A percentile compares a stretch with the other conserved stretches of the same genome.
These are phyloP conservation scores for Phytopythium delawarense DNA, from an alignment of 352 stramenopile genomes.

Conservation along the genomic window DNA sequence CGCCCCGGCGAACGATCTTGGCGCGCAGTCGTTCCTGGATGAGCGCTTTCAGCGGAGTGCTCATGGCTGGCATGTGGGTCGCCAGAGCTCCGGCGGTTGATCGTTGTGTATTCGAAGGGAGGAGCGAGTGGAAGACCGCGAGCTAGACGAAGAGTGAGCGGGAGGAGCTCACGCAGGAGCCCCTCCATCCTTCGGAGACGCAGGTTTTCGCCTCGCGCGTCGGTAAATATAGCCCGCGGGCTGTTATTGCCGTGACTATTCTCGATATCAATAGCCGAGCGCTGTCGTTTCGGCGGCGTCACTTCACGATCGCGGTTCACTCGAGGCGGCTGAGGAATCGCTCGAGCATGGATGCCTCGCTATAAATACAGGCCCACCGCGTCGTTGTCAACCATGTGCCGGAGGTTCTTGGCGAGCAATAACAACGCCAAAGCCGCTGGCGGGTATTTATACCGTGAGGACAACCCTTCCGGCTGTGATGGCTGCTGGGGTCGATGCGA, in stretches of 20 bases:
- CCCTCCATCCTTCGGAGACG: neutral
- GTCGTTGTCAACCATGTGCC: neutral
- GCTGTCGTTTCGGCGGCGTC: conserved; percentile 1
- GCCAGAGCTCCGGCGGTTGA: neutral
- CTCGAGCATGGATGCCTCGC: neutral
- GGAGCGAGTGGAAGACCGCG: conserved; percentile 5
- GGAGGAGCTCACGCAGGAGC: too few species aligned
- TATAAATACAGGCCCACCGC: neutral
- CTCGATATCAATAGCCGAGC: neutral
- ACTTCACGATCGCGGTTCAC: neutral
- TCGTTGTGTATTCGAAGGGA: neutral
- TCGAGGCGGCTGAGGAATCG: neutral
- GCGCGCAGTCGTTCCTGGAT: conserved; percentile 67
- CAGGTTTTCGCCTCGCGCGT: neutral
- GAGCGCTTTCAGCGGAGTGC: conserved; percentile 61
- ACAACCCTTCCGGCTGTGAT: neutral
- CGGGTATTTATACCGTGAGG: neutral
- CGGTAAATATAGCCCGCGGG: neutral
- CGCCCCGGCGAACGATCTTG: conserved; percentile 49
- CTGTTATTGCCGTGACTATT: neutral
- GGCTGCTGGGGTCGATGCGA: neutral
- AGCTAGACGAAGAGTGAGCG: conserved; percentile 23
- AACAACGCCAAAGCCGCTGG: neutral
- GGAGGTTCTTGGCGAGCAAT: neutral
- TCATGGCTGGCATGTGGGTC: conserved; percentile 25